Evolutionary conservation across 768 basidiomycete genomes (phyloP).

Genomic region (Russula emetica): DNA sequence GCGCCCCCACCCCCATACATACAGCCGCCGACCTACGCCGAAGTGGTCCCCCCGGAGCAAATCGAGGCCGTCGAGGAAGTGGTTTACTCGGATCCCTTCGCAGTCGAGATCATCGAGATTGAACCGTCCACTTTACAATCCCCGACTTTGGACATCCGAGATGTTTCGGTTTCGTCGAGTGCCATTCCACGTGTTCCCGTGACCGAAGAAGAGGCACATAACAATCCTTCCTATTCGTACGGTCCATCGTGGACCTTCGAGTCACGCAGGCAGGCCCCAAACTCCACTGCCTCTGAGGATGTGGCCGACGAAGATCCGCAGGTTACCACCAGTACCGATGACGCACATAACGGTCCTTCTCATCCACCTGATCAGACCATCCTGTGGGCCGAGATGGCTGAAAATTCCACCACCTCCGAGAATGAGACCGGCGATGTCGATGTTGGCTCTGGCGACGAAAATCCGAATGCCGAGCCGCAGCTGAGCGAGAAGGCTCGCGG

Average conservation of each 20-base stretch:
- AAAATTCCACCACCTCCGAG: too few relatives aligned
- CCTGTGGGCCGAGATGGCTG: too few relatives aligned
- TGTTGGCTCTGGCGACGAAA: too few relatives aligned
- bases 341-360: neutral
- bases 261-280: too few relatives aligned
- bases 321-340: too few relatives aligned
- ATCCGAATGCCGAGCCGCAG: neutral
- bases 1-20: neutral
- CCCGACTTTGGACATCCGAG: neutral
- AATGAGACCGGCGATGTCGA: too few relatives aligned
- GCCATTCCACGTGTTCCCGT: neutral
- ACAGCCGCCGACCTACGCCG: neutral
- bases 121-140: neutral
- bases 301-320: too few relatives aligned
- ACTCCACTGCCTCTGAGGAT: too few relatives aligned
- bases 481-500: conserved; percentile 12
- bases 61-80: neutral
- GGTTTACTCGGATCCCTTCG: too few relatives aligned
- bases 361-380: too few relatives aligned
- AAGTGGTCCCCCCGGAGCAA: neutral
- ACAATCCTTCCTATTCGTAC: too few relatives aligned
- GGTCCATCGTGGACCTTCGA: too few relatives aligned
- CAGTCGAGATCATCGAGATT: neutral
- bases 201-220: neutral
- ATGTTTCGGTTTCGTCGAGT: neutral